A percentile compares a stretch with the other conserved stretches of the same genome.
These are phyloP conservation scores for Parastagonospora avenae DNA, from an alignment of 2,329 filamentous ascomycete genomes.

Conservation along the genomic window DNA sequence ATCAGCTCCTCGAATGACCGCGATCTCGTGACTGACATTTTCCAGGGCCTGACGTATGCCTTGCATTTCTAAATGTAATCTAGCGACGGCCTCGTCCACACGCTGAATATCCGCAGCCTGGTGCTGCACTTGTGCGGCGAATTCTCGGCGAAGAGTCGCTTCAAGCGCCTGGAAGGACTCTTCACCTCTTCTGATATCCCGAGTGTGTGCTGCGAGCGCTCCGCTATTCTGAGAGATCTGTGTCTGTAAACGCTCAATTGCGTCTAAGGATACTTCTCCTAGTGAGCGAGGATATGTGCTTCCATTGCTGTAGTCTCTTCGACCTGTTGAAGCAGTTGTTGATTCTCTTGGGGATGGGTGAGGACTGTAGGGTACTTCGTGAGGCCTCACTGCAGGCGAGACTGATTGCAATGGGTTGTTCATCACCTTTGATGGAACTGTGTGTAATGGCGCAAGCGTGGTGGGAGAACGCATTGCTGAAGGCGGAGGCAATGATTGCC, in stretches of 20 bases:
- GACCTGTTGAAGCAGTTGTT: constrained; percentile 15
- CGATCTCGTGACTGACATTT: constrained; percentile 43
- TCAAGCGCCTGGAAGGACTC: constrained; percentile 35
- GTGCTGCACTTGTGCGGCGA: constrained; percentile 33
- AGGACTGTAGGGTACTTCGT: constrained; percentile 18
- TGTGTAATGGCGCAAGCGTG: constrained; percentile 14
- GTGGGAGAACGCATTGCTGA: constrained; percentile 22
- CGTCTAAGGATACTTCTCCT: constrained; percentile 44
- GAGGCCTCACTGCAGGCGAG: constrained; percentile 22
- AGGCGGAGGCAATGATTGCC: constrained; percentile 23
- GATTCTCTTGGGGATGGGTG: constrained; percentile 19
- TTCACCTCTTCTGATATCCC: constrained; percentile 37
- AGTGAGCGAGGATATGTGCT: constrained; percentile 36
- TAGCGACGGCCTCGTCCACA: constrained; percentile 47
- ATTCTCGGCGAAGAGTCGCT: constrained; percentile 47
- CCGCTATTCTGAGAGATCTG: constrained; percentile 55
- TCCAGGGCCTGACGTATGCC: constrained; percentile 45
- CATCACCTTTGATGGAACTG: constrained; percentile 20
- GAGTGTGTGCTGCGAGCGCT: constrained; percentile 38
- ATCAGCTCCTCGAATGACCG: constrained; percentile 10
- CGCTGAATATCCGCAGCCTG: constrained; percentile 43
- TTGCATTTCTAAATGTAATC: constrained; percentile 50
- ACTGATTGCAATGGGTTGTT: constrained; percentile 17
- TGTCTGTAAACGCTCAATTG: constrained; percentile 53
- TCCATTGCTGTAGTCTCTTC: constrained; percentile 29